phyloP scores from a whole-genome alignment of 2,329 filamentous ascomycete species.

The Proliferodiscus dingleyae region DNA sequence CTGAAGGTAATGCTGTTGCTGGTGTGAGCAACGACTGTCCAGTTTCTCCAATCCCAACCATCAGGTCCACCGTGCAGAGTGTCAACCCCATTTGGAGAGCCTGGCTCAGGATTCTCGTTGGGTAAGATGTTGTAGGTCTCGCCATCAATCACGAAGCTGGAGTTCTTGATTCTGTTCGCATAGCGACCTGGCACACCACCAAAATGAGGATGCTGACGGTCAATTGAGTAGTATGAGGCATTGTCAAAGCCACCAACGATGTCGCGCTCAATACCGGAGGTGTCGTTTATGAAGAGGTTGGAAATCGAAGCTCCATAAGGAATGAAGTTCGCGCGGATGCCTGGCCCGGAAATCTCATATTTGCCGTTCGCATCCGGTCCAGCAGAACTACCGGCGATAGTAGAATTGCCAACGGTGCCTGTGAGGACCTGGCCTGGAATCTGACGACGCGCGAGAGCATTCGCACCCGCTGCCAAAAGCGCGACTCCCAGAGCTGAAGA shows the following conservation, averaged over 20 bases:
- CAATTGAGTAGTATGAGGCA: conserved; percentile 62
- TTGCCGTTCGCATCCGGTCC: conserved; percentile 56
- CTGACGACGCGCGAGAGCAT: conserved; percentile 18
- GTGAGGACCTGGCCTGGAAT: conserved; percentile 18
- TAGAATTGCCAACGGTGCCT: conserved; percentile 24
- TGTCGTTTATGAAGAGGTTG: conserved; percentile 66
- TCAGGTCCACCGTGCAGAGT: conserved; percentile 66
- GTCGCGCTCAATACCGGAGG: conserved; percentile 63
- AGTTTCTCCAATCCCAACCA: conserved; percentile 76
- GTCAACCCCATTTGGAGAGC: conserved; percentile 49
- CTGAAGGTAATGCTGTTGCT: conserved; percentile 68
- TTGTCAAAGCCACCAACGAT: conserved; percentile 73
- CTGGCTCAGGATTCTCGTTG: conserved; percentile 57
- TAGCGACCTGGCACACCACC: conserved; percentile 72
- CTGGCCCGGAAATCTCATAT: conserved; percentile 65
- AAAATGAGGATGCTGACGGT: conserved; percentile 64
- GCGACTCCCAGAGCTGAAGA: conserved; percentile 10
- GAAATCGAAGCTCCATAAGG: conserved; percentile 70
- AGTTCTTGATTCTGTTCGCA: conserved; percentile 77
- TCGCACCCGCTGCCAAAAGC: conserved; percentile 8
- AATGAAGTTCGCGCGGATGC: conserved; percentile 65
- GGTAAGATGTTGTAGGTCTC: conserved; percentile 51
- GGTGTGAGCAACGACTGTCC: conserved; percentile 65
- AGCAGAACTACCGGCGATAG: conserved; percentile 17
- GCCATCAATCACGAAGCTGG: conserved; percentile 64